These are phyloP conservation scores for Aquilaria malaccensis DNA, from an alignment of 345 rosid genomes.

Conservation along the genomic window DNA sequence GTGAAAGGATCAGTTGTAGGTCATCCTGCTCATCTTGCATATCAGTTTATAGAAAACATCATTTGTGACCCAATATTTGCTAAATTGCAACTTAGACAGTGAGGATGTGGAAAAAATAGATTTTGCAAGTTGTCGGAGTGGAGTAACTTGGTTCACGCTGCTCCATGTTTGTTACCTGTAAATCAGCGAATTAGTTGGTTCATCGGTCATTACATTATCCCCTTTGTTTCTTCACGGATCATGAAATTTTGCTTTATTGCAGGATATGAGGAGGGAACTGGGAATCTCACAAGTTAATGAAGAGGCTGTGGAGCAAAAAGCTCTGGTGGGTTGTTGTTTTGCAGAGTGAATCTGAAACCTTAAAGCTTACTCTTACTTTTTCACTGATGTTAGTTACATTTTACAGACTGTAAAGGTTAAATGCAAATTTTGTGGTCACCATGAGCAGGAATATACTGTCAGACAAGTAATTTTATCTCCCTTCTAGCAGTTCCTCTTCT, in stretches of 20 bases:
- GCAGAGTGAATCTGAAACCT: background rate
- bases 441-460: slow-evolving; percentile 27
- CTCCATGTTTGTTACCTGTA: background rate
- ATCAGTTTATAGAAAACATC: too few relatives aligned
- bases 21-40: too few relatives aligned
- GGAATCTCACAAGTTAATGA: slow-evolving; percentile 31
- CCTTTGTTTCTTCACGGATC: background rate
- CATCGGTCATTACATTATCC: background rate
- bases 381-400: background rate
- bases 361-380: background rate
- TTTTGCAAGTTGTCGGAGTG: too few relatives aligned
- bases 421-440: slow-evolving; percentile 35
- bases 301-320: slow-evolving; percentile 2
- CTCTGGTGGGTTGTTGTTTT: slow-evolving; percentile 1
- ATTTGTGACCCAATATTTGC: too few relatives aligned
- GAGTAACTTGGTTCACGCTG: too few relatives aligned
- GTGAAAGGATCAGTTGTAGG: too few relatives aligned
- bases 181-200: slow-evolving; percentile 1
- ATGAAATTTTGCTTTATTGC: background rate
- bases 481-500: background rate
- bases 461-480: slow-evolving; percentile 26
- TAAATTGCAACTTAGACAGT: too few relatives aligned
- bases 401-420: slow-evolving; percentile 20
- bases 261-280: slow-evolving; percentile 40
- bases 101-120: too few relatives aligned